Percentiles rank a stretch among this genome's conserved stretches.
Evolutionary conservation across 176 grass and related monocot species (phyloP).

Genomic region (Typha latifolia): DNA sequence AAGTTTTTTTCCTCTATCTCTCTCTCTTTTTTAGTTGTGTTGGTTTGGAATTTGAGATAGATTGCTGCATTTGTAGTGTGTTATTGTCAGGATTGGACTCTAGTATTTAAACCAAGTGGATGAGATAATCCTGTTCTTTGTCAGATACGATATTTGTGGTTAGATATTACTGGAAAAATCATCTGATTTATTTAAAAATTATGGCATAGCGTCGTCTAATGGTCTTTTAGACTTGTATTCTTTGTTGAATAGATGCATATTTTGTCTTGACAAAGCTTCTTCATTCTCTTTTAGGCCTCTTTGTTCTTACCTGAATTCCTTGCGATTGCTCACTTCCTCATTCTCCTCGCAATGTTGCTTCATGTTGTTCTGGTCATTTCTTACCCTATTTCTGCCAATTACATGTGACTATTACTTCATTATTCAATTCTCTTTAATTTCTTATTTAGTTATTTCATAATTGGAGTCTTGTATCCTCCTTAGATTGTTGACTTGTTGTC

Average conservation of each 20-base stretch:
- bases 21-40: background rate
- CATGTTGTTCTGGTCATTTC: background rate
- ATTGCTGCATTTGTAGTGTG: too few relatives aligned
- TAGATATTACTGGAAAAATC: background rate
- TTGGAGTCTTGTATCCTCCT: background rate
- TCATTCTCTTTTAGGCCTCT: background rate
- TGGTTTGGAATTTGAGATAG: too few relatives aligned
- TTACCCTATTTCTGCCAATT: background rate
- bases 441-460: background rate
- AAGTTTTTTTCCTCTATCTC: conserved; percentile 8
- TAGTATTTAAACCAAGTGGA: background rate
- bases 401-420: background rate
- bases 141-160: background rate
- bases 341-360: background rate
- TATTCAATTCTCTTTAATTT: too few relatives aligned
- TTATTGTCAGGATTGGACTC: background rate
- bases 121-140: background rate
- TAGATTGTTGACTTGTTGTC: background rate
- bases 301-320: background rate
- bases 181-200: too few relatives aligned
- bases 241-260: background rate
- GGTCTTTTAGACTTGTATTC: background rate
- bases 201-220: background rate
- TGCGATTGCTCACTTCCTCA: background rate
- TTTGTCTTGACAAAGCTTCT: background rate